These are phyloP conservation scores for Yamadazyma songkhlaensis DNA, from an alignment of 1,139 yeast species.

Conservation along the genomic window DNA sequence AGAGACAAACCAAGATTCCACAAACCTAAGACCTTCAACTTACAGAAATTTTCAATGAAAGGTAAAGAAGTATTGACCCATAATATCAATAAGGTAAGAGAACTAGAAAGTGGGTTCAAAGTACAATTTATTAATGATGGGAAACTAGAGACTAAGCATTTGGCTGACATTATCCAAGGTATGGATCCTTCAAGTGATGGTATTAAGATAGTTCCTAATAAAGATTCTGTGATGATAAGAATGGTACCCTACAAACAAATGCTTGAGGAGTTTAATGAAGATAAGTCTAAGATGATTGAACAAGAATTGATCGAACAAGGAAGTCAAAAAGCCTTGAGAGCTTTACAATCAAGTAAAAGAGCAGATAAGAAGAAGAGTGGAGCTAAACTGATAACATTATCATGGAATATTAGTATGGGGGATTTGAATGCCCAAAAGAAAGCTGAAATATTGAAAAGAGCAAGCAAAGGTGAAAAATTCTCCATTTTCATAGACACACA, in stretches of 20 bases:
- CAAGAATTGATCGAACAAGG: constrained; percentile 34
- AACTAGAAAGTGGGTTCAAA: constrained; percentile 18
- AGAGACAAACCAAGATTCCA: neutral
- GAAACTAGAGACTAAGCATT: constrained; percentile 18
- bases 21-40: constrained; percentile 9
- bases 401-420: constrained; percentile 40
- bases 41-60: constrained; percentile 20
- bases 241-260: constrained; percentile 27
- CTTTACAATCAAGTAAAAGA: constrained; percentile 25
- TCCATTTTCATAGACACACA: constrained; percentile 27
- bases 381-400: constrained; percentile 30
- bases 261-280: constrained; percentile 31
- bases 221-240: constrained; percentile 29
- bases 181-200: constrained; percentile 32
- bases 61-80: constrained; percentile 30
- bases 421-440: constrained; percentile 40
- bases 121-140: constrained; percentile 29
- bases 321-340: constrained; percentile 29
- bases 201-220: constrained; percentile 22
- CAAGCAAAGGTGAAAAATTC: constrained; percentile 34
- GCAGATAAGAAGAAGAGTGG: constrained; percentile 38
- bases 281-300: constrained; percentile 32
- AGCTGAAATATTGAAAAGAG: constrained; percentile 30
- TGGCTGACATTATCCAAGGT: constrained; percentile 30
- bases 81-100: constrained; percentile 27